Base-by-base conservation (phyloP, 2,329 filamentous ascomycete genomes). In the Colletotrichum sublineola region DNA sequence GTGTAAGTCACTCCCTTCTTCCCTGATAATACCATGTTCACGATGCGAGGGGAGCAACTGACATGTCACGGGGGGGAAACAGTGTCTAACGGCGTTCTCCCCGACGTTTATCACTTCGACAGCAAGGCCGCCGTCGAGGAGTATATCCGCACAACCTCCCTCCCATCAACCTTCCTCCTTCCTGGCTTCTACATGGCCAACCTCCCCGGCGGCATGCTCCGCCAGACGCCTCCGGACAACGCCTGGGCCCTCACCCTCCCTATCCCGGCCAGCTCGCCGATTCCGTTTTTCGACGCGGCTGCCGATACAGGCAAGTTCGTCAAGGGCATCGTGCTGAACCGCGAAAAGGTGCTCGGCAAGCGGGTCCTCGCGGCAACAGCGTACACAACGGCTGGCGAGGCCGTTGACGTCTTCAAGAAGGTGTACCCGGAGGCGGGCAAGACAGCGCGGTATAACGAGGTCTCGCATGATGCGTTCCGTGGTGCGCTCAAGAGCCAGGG, bases 111-210 rank as follows among this genome's bases (percentile, higher is more conserved):
- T 73, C 86, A 88, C 74, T 91, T 91, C 72, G 89, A 91, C 78
- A 81, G 79, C 77, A 91, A 91, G 77, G 88, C 88, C 29, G 80
- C 85, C 15, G 84, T 88, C 0, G 88, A 89, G 74, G 75, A 82
- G n/a, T 89, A 91, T 76, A 85, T 89, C 58, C 84, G 86, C 24
- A 69, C 73, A 0, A 76, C 86, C 3, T 83, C 82, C 0, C 80
- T 89, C 11, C 83, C 85, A 2, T 82, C 84, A 31, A 83, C 87
- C 0, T 89, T 88, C 77, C 85, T 88, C 76, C 79, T 85, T n/a
- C 85, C 87, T 0, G 88, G 82, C 2, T 83, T 82, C 63, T 90
- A 88, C 76, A 88, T 89, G 87, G 78, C 84, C 75, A 90, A 89
- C 76, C 78, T 86, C 20, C 67, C 79, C 1, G 78, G 76, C 14